Conservation (phyloP, 306 rosid genomes). For the Acacia confusa region DNA sequence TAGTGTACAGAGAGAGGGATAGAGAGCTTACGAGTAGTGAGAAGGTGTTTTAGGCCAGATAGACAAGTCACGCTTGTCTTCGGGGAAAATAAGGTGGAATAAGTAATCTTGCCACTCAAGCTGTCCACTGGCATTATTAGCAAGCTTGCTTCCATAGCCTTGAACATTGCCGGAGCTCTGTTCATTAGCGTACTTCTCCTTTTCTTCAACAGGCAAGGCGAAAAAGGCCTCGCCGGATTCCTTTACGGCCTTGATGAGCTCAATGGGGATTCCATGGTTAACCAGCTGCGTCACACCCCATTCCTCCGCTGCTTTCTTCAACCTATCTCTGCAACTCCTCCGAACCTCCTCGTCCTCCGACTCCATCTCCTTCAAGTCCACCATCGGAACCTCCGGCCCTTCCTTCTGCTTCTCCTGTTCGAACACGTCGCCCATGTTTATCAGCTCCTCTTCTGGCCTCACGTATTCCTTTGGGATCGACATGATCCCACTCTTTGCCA, state of each 20-base stretch:
- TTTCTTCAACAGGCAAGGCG: slow-evolving; percentile 55
- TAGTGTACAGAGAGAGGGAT: not conserved
- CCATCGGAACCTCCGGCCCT: slow-evolving; percentile 71
- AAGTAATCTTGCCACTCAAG: slow-evolving; percentile 90
- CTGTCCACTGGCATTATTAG: slow-evolving; percentile 67
- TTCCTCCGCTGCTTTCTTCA: slow-evolving; percentile 64
- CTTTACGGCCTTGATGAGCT: slow-evolving; percentile 43
- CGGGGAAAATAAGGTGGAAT: slow-evolving; percentile 68
- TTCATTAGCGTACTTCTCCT: slow-evolving; percentile 77
- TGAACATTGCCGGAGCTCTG: slow-evolving; percentile 58
- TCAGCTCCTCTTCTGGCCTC: slow-evolving; percentile 68
- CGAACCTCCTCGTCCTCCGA: slow-evolving; percentile 44
- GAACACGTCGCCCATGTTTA: slow-evolving; percentile 55
- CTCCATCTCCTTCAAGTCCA: slow-evolving; percentile 60
- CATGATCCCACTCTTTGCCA: slow-evolving; percentile 57
- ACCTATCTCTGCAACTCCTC: slow-evolving; percentile 46
- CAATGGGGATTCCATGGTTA: slow-evolving; percentile 70
- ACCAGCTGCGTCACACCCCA: slow-evolving; percentile 88
- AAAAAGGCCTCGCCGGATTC: slow-evolving; percentile 58
- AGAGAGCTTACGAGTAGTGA: slow-evolving; percentile 46
- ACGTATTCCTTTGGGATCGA: slow-evolving; percentile 74
- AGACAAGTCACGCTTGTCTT: slow-evolving; percentile 65
- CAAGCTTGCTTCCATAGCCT: slow-evolving; percentile 85
- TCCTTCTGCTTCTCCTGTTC: slow-evolving; percentile 62
- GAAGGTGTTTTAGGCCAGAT: slow-evolving; percentile 71